Evolutionary conservation across 108 stramenopile species (phyloP), one percentile per base, ranked within the genome.

Genomic region (Discostella stelligeroides): DNA sequence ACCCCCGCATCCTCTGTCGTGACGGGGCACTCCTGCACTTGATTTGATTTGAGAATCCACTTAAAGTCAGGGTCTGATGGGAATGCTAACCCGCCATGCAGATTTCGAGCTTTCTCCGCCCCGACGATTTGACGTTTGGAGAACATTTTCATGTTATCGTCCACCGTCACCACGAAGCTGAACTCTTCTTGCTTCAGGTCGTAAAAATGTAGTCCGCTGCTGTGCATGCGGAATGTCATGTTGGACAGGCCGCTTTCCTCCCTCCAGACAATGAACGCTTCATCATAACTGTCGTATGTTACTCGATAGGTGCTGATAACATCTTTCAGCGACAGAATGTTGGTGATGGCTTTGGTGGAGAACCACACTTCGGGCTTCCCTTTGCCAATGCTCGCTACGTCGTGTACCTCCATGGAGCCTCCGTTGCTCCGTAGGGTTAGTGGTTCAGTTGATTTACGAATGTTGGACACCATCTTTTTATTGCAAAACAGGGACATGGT

Each of bases 151-250:
- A 23, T 69, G n/a, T n/a, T n/a, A 27, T 60, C 68, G 12, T 20
- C 28, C 25, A 58, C 64, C 3, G 48, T 66, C 3, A 30, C 30
- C 3, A 66, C 46, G 30, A 66, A 66, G 25, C 3, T 27, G 46
- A 66, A 66, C 14, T 50, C 46, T 50, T 29, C 56, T 9, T 38
- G 23, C 5, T 21, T 30, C 8, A 56, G 68, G 45, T 58, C 55
- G 40, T 60, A 69, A 25, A 40, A 57, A 38, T 69, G 56, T 17
- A 69, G 28, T 13, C 68, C 56, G 17, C 68, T 46, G 10, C 12
- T 43, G 30, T 69, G 68, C 68, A 69, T 58, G 13, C 20, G 7
- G 25, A 69, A 69, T 28, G 27, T 20, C 68, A 69, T 69, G 56
- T 69, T 58, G 24, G 68, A 56, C 23, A 46, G 11, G 9, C 59